These are phyloP conservation scores for Pseudocercospora macadamiae DNA, from an alignment of 2,329 filamentous ascomycete genomes.

Conservation along the genomic window DNA sequence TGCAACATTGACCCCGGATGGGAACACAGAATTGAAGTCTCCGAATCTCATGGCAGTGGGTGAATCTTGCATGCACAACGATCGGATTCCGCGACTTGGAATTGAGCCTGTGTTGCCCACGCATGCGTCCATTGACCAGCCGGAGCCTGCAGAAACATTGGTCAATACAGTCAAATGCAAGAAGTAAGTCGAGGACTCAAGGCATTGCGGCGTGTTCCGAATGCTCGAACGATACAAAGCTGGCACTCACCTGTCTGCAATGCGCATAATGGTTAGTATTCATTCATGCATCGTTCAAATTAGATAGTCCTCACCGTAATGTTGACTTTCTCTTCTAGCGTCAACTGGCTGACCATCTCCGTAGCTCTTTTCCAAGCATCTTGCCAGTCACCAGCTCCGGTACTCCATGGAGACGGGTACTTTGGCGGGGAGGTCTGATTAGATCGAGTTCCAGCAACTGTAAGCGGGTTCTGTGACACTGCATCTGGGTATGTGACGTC, in stretches of 20 bases:
- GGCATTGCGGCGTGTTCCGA: too few relatives aligned
- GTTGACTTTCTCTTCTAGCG: constrained; percentile 87
- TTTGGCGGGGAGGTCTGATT: constrained; percentile 60
- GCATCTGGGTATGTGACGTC: constrained; percentile 21
- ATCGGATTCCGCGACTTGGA: constrained; percentile 41
- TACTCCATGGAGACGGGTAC: constrained; percentile 88
- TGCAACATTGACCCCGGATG: constrained; percentile 75
- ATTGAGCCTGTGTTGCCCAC: constrained; percentile 71
- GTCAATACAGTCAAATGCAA: not conserved
- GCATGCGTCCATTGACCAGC: constrained; percentile 71
- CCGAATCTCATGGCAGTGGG: constrained; percentile 76
- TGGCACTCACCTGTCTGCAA: too few relatives aligned
- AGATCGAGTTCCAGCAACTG: constrained; percentile 35
- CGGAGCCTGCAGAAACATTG: constrained; percentile 62
- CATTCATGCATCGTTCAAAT: too few relatives aligned
- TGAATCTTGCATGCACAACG: constrained; percentile 80
- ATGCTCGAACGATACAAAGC: too few relatives aligned
- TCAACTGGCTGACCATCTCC: constrained; percentile 79
- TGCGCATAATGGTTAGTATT: too few relatives aligned
- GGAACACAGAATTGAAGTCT: constrained; percentile 81
- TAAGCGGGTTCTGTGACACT: constrained; percentile 24
- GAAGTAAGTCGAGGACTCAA: too few relatives aligned
- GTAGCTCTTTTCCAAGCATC: constrained; percentile 75
- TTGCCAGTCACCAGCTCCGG: constrained; percentile 72
- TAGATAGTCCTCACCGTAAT: too few relatives aligned